These are phyloP conservation scores for Cyclocybe cylindracea DNA, from an alignment of 768 basidiomycete species.

Conservation along the genomic window DNA sequence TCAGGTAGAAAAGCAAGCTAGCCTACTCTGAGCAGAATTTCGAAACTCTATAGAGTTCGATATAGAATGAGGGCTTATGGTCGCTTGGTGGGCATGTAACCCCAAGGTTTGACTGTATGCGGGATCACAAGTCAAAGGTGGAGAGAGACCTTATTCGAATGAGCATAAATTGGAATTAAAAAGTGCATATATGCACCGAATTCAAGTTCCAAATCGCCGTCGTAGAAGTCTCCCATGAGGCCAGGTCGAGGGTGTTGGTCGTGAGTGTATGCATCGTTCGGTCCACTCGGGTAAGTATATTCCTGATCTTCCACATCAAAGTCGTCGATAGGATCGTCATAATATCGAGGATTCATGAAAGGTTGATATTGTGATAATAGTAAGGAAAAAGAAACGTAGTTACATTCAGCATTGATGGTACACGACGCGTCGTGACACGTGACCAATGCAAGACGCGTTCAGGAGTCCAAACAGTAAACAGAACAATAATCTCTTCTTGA, in stretches of 20 bases:
- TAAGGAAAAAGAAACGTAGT: not conserved
- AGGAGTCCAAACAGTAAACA: too few species aligned
- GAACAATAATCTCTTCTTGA: not conserved
- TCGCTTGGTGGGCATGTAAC: too few species aligned
- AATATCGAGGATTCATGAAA: slow-evolving; percentile 13
- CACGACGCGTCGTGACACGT: not conserved
- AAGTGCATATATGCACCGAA: slow-evolving; percentile 39
- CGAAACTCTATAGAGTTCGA: too few species aligned
- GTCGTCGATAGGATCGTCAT: slow-evolving; percentile 12
- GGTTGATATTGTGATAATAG: too few species aligned
- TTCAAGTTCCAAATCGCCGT: slow-evolving; percentile 26
- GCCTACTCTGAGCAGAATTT: too few species aligned
- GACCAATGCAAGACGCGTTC: not conserved
- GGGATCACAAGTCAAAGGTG: slow-evolving; percentile 13
- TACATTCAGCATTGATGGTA: too few species aligned
- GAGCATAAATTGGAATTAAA: not conserved
- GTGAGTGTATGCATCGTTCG: not conserved
- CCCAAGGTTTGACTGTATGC: too few species aligned
- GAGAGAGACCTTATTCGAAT: slow-evolving; percentile 15
- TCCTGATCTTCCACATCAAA: not conserved
- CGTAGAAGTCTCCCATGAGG: slow-evolving; percentile 10
- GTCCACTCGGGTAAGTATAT: not conserved
- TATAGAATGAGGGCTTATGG: too few species aligned
- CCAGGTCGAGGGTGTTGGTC: too few species aligned
- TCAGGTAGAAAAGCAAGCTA: too few species aligned